phyloP scores from a whole-genome alignment of 345 rosid species.

The Erysimum cheiranthoides region DNA sequence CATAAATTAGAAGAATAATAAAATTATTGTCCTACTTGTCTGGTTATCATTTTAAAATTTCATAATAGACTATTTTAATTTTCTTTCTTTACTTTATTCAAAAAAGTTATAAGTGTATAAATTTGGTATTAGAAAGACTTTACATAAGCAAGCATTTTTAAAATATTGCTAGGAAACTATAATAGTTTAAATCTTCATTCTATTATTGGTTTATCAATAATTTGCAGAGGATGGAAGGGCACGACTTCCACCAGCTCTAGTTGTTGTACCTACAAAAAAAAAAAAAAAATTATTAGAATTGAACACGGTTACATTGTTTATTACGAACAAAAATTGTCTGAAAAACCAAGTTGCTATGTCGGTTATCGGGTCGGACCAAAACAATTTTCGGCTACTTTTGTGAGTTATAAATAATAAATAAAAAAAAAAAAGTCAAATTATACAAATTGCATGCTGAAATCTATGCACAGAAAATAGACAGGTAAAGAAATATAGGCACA shows the following conservation, averaged over 20 bases:
- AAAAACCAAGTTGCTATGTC: conserved; percentile 5
- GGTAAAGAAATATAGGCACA: too few relatives aligned
- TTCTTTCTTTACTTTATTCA: not conserved
- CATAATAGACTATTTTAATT: not conserved
- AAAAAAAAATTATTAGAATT: not conserved
- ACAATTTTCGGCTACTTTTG: too few relatives aligned
- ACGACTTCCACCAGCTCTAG: conserved; percentile 7
- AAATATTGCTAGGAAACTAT: not conserved
- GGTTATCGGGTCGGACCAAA: not conserved
- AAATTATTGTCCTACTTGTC: conserved; percentile 41
- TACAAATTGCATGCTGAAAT: too few relatives aligned
- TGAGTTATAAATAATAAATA: too few relatives aligned
- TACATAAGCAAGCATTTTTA: not conserved
- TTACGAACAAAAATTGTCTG: not conserved
- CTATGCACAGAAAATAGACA: too few relatives aligned
- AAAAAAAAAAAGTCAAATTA: too few relatives aligned
- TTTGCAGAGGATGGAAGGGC: not conserved
- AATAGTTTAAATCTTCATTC: not conserved
- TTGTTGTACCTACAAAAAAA: not conserved
- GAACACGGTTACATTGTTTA: not conserved
- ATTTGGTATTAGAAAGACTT: not conserved
- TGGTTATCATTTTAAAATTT: conserved; percentile 30
- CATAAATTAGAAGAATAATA: too few relatives aligned
- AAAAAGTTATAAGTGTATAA: not conserved
- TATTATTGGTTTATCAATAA: not conserved